Evolutionary conservation across 2,329 filamentous ascomycete genomes (phyloP).

Genomic region (Corynespora cassiicola): DNA sequence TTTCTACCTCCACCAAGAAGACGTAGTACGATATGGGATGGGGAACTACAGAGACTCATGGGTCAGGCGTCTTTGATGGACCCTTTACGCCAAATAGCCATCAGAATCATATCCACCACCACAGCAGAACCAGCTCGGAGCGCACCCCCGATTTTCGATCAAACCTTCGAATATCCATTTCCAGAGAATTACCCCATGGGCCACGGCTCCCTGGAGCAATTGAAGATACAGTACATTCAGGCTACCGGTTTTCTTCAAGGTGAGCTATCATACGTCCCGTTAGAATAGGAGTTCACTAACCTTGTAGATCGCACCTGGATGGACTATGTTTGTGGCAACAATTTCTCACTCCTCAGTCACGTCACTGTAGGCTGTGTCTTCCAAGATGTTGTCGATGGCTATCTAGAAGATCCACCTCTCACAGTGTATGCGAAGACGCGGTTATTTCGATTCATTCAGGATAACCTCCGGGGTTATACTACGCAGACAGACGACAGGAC

Average conservation of each 20-base stretch:
- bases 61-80: constrained; percentile 25
- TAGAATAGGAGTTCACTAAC: constrained; percentile 11
- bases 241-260: constrained; percentile 25
- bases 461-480: constrained; percentile 22
- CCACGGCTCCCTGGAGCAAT: constrained; percentile 22
- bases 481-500: constrained; percentile 33
- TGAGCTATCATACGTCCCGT: too few species aligned
- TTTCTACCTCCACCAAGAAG: constrained; percentile 16
- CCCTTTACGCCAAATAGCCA: constrained; percentile 27
- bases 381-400: constrained; percentile 35
- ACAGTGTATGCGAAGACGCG: constrained; percentile 42
- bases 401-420: constrained; percentile 33
- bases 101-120: constrained; percentile 30
- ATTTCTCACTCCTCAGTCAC: constrained; percentile 41
- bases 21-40: constrained; percentile 21
- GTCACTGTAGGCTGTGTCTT: constrained; percentile 40
- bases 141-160: constrained; percentile 26
- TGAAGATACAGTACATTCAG: constrained; percentile 32
- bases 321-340: constrained; percentile 32
- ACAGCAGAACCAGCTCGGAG: constrained; percentile 27
- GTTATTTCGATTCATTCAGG: constrained; percentile 31
- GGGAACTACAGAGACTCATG: constrained; percentile 22
- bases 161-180: constrained; percentile 32
- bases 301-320: constrained; percentile 33
- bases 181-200: constrained; percentile 7